Conservation (phyloP, 139 green algal species). For the Coccomyxa sp. region DNA sequence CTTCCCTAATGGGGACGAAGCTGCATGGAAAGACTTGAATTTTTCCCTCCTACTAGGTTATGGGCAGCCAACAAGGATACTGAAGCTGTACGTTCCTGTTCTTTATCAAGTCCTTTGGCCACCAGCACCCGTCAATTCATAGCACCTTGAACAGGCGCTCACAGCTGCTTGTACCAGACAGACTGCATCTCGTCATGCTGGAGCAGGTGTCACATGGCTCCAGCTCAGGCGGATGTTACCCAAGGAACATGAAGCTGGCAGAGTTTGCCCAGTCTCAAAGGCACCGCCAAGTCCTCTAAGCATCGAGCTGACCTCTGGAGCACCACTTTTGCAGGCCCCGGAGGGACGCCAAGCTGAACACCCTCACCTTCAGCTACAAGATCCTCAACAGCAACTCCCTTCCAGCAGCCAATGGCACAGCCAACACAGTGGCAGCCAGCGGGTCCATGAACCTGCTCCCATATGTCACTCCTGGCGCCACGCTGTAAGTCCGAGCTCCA, state of each 20-base stretch:
- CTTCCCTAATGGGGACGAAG: background rate
- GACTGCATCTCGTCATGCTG: too few species aligned
- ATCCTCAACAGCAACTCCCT: background rate
- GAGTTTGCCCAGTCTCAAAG: background rate
- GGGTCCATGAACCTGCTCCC: too few species aligned
- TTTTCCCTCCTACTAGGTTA: background rate
- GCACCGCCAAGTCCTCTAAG: background rate
- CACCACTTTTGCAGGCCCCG: background rate
- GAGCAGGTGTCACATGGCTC: background rate
- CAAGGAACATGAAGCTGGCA: background rate
- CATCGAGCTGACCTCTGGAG: background rate
- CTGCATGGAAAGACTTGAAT: background rate
- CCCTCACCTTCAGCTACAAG: background rate
- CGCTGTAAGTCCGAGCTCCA: too few species aligned
- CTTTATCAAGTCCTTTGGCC: background rate
- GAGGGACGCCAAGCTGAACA: background rate
- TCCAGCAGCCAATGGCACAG: background rate
- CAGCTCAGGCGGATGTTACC: background rate
- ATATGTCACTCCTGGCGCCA: too few species aligned
- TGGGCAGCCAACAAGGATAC: background rate
- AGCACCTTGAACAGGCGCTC: too few species aligned
- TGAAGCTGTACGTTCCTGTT: background rate
- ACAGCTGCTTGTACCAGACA: too few species aligned
- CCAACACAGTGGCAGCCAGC: background rate
- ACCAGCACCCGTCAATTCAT: too few species aligned